A percentile compares a stretch with the other conserved stretches of the same genome.
These are phyloP conservation scores for Salvia splendens DNA, from an alignment of 257 asterid species.

Conservation along the genomic window DNA sequence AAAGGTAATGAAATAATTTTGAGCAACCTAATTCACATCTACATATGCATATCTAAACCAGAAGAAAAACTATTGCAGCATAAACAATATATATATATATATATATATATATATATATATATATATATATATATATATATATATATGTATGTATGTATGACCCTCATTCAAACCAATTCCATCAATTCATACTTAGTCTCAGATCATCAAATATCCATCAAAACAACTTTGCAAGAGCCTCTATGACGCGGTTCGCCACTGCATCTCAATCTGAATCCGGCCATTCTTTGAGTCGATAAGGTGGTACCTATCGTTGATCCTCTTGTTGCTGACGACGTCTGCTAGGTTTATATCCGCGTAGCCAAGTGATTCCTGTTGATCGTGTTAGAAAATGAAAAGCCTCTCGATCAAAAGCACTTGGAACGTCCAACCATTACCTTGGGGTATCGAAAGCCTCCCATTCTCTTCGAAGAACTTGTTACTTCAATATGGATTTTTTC, in stretches of 20 bases:
- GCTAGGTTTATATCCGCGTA: conserved; percentile 61
- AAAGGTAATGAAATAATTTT: too few species aligned
- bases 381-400: not conserved
- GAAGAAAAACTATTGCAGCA: not conserved
- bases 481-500: conserved; percentile 83
- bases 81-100: not conserved
- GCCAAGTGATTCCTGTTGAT: conserved; percentile 57
- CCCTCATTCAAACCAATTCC: not conserved
- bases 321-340: conserved; percentile 68
- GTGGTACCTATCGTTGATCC: conserved; percentile 79
- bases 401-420: too few species aligned
- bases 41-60: not conserved
- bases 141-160: too few species aligned
- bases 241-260: conserved; percentile 68
- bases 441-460: conserved; percentile 59
- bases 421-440: conserved; percentile 39
- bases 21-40: not conserved
- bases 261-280: conserved; percentile 75
- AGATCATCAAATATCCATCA: not conserved
- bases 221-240: not conserved
- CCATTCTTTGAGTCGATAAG: conserved; percentile 83
- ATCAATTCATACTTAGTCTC: not conserved
- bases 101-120: too few species aligned
- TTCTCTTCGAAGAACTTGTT: conserved; percentile 61
- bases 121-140: too few species aligned